Base-by-base conservation (phyloP, 1,139 yeast genomes). In the Pichia sp. region DNA sequence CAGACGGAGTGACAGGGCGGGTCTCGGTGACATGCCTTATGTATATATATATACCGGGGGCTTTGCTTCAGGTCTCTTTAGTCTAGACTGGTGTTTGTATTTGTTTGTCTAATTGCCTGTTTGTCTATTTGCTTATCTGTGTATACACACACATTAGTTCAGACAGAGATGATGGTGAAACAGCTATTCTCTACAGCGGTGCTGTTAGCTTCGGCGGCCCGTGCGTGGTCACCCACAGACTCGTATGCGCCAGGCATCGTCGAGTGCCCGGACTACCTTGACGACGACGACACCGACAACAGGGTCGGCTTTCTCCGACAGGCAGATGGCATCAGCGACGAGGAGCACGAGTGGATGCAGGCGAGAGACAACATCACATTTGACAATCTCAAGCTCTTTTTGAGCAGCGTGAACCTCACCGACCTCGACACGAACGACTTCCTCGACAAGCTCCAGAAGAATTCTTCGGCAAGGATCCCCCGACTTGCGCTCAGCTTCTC, bases 401-500 rank as follows among this genome's bases (percentile, higher is more conserved):
- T 90, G 52, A 70, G 75, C 8, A 73, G 79, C 23, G 81, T 88
- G 4, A 81, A 84, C 54, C 65, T 86, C 63, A 72, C 45, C 8
- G 51, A 48, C 42, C 23, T 80, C 5, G 85, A 81, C 63, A 78
- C 81, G 2, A 72, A 70, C 19, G 62, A 66, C 2, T 84, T 81
- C 62, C 66, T 86, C 62, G 70, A 73, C 55, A 46, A 54, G 8
- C 53, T 66, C n/a, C 34, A 43, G 16, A 48, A 59, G 3, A 42
- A 64, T 42, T 56, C 64, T 5, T 61, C 67, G 1, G 64, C 64
- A 13, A 56, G 61, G 15, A 61, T 62, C 15, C 70, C 69, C 15
- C 57, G 68, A 47, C 75, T 89, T 53, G 97, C 86, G 3, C 66
- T 90, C 23, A 90, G 96, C 3, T 86, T 88, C 66, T 83, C 93